These are phyloP conservation scores for Acrasis kona DNA, from an alignment of 78 protist genomes.

Conservation along the genomic window DNA sequence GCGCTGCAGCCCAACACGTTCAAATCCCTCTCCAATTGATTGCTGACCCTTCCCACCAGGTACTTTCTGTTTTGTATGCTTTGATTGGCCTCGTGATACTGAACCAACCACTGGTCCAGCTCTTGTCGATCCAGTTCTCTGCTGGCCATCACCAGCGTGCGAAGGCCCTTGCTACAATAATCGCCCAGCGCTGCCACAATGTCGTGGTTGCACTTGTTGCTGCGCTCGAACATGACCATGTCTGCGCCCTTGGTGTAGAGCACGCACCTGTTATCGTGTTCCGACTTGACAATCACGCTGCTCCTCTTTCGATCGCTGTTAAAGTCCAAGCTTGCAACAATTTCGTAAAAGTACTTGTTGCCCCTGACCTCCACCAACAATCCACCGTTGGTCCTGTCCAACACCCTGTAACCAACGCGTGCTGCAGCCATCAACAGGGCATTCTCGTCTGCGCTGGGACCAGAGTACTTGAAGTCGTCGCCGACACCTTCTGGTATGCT, in stretches of 20 bases:
- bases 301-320: slow-evolving; percentile 21
- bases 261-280: background rate
- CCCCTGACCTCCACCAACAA: background rate
- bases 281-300: slow-evolving; percentile 21
- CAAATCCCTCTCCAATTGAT: slow-evolving; percentile 8
- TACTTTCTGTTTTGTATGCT: slow-evolving; percentile 10
- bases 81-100: slow-evolving; percentile 11
- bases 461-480: slow-evolving; percentile 46
- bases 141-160: slow-evolving; percentile 72
- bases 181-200: background rate
- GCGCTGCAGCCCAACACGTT: slow-evolving; percentile 83
- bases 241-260: slow-evolving; percentile 33
- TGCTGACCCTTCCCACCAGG: background rate
- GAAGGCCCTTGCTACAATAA: slow-evolving; percentile 43
- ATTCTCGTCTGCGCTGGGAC: slow-evolving; percentile 83
- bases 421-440: slow-evolving; percentile 70
- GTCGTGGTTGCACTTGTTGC: background rate
- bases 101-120: slow-evolving; percentile 36
- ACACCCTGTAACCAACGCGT: slow-evolving; percentile 14
- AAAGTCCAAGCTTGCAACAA: slow-evolving; percentile 12
- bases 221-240: background rate
- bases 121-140: slow-evolving; percentile 21
- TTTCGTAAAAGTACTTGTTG: background rate
- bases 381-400: background rate
- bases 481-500: slow-evolving; percentile 47